These are phyloP conservation scores for Lathyrus aphaca DNA, from an alignment of 306 rosid genomes.

Conservation along the genomic window DNA sequence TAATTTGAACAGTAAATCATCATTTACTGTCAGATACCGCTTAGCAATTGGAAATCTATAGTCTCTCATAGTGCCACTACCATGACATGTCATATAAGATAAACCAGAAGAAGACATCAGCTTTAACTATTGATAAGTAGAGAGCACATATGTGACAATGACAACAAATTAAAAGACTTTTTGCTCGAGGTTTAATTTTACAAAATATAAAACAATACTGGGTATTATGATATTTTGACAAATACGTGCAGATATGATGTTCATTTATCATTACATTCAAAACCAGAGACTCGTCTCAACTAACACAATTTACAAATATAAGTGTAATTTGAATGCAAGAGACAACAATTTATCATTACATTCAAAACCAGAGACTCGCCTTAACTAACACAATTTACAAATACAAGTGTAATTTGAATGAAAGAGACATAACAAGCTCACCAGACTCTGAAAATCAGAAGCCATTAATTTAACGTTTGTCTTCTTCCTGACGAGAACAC, in stretches of 20 bases:
- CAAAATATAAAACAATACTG: no score
- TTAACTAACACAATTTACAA: background rate
- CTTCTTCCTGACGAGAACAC: conserved; percentile 77
- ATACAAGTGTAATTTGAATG: conserved; percentile 16
- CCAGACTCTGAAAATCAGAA: conserved; percentile 65
- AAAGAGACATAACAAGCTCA: conserved; percentile 39
- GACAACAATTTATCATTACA: conserved; percentile 14
- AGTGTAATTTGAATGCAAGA: no score
- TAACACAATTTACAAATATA: background rate
- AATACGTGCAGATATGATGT: background rate
- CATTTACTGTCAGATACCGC: conserved; percentile 16
- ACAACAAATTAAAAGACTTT: background rate
- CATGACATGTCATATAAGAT: background rate
- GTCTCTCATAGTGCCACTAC: background rate
- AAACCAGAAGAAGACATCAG: conserved; percentile 14
- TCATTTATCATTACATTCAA: conserved; percentile 18
- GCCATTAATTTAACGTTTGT: conserved; percentile 56
- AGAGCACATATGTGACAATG: background rate
- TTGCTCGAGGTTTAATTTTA: background rate
- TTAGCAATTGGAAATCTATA: background rate
- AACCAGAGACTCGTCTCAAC: conserved; percentile 3
- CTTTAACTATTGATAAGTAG: background rate
- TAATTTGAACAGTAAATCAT: conserved; percentile 2
- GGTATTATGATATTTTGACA: no score
- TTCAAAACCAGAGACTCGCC: conserved; percentile 13